phyloP scores from a whole-genome alignment of 257 asterid genomes.

The Solanum tarijense region DNA sequence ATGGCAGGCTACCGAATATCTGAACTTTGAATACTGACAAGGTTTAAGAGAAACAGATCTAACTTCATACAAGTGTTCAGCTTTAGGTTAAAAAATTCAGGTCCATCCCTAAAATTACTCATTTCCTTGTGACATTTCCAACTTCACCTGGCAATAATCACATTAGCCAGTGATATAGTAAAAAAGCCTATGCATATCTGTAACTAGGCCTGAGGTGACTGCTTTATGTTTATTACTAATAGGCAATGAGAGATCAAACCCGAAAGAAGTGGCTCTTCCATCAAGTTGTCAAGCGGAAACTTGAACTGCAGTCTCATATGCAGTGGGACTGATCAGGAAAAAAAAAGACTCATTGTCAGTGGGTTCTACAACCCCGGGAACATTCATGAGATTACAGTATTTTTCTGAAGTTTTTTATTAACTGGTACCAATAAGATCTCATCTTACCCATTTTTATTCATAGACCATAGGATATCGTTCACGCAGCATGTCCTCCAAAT shows the following conservation, averaged over 20 bases:
- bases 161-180: background rate
- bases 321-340: background rate
- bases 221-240: background rate
- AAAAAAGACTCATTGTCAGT: background rate
- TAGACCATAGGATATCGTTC: background rate
- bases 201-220: background rate
- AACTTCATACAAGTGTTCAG: background rate
- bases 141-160: background rate
- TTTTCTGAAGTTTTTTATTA: background rate
- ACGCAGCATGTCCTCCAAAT: background rate
- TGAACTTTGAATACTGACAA: background rate
- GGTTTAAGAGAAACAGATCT: background rate
- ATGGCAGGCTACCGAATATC: background rate
- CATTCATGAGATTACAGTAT: background rate
- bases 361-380: background rate
- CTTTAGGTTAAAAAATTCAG: background rate
- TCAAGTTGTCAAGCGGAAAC: background rate
- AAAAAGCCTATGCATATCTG: background rate
- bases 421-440: background rate
- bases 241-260: background rate
- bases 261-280: background rate
- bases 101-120: background rate
- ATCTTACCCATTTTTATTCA: background rate
- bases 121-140: background rate
- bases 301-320: background rate